Conservation (phyloP, 1,284 basidiomycete genomes). For the Phylloporus sp. region DNA sequence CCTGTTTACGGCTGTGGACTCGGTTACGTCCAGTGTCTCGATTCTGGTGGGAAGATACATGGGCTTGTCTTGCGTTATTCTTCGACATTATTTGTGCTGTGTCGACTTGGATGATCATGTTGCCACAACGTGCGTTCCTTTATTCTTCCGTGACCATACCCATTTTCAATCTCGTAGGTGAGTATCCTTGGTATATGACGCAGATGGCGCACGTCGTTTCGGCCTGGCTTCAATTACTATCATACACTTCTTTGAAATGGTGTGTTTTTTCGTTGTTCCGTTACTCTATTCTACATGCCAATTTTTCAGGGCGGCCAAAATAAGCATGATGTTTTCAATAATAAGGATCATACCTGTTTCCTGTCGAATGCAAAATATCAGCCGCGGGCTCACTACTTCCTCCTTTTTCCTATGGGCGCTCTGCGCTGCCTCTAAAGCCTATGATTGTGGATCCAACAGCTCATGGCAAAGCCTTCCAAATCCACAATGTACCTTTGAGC, state of each 20-base stretch:
- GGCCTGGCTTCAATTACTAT: constrained; percentile 21
- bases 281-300: background rate
- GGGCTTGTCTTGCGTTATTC: constrained; percentile 23
- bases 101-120: constrained; percentile 23
- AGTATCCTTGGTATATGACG: constrained; percentile 15
- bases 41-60: constrained; percentile 34
- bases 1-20: constrained; percentile 24
- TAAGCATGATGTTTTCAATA: constrained; percentile 29
- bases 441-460: constrained; percentile 18
- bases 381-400: constrained; percentile 1
- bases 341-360: constrained; percentile 11
- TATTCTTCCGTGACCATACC: background rate
- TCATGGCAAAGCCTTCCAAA: constrained; percentile 19
- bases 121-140: constrained; percentile 22
- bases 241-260: constrained; percentile 24
- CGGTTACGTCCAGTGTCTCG: constrained; percentile 14
- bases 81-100: constrained; percentile 17
- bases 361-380: constrained; percentile 9
- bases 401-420: constrained; percentile 20
- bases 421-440: constrained; percentile 15
- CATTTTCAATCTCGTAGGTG: constrained; percentile 9
- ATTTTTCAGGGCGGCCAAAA: constrained; percentile 20
- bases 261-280: constrained; percentile 5
- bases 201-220: constrained; percentile 16
- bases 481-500: constrained; percentile 17